A percentile compares a stretch with the other conserved stretches of the same genome.
These are phyloP conservation scores for Psilocybe cubensis DNA, from an alignment of 768 basidiomycete species.

Conservation along the genomic window DNA sequence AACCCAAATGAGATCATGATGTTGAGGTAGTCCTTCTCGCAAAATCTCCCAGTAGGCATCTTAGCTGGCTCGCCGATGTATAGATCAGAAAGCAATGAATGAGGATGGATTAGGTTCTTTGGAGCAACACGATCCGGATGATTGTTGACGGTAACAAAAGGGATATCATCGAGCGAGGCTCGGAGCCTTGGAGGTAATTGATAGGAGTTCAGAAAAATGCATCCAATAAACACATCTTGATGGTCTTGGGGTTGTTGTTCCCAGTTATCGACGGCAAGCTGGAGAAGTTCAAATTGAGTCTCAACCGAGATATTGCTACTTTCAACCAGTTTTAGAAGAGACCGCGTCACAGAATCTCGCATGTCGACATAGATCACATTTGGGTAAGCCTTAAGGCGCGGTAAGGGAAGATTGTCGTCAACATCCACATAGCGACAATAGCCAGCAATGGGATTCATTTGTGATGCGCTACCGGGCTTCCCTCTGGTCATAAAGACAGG, in stretches of 20 bases:
- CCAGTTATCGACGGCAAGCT: slow-evolving; percentile 31
- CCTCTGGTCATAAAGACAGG: slow-evolving; percentile 2
- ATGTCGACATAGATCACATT: slow-evolving; percentile 15
- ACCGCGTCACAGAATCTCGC: slow-evolving; percentile 1
- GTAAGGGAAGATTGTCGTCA: slow-evolving; percentile 11
- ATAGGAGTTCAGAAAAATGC: slow-evolving; percentile 25
- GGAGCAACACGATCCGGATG: slow-evolving; percentile 19
- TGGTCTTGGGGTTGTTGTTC: slow-evolving; percentile 22
- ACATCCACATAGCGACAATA: slow-evolving; percentile 6
- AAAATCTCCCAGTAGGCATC: slow-evolving; percentile 20
- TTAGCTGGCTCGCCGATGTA: slow-evolving; percentile 21
- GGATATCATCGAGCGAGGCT: slow-evolving; percentile 20
- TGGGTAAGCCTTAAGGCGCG: neutral
- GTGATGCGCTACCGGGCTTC: neutral
- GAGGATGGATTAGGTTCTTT: slow-evolving; percentile 31
- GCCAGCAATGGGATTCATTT: neutral
- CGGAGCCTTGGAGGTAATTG: slow-evolving; percentile 11
- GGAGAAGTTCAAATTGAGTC: slow-evolving; percentile 23
- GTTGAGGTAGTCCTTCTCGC: neutral
- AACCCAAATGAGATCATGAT: slow-evolving; percentile 24
- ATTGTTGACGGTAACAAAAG: slow-evolving; percentile 31
- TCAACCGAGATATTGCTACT: neutral
- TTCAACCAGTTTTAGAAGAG: slow-evolving; percentile 7
- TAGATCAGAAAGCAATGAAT: slow-evolving; percentile 26
- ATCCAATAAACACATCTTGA: slow-evolving; percentile 28